These are phyloP conservation scores for Nidularia pulvinata DNA, from an alignment of 768 basidiomycete genomes.

Conservation along the genomic window DNA sequence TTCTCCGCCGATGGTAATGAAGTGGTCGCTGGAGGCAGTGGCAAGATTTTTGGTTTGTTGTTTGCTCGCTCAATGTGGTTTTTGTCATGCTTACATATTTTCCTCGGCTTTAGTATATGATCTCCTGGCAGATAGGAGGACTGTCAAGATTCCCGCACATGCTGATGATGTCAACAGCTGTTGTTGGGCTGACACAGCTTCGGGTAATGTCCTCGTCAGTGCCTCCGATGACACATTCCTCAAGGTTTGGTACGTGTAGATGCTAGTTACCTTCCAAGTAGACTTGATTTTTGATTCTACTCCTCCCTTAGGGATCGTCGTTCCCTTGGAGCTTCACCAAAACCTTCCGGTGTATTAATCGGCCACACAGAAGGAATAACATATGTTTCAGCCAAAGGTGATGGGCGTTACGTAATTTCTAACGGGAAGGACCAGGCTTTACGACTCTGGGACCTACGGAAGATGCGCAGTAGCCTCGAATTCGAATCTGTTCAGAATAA, in stretches of 20 bases:
- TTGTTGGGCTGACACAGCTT: slow-evolving; percentile 93
- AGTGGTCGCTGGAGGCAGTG: slow-evolving; percentile 89
- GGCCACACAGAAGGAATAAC: slow-evolving; percentile 98
- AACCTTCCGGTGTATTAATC: slow-evolving; percentile 91
- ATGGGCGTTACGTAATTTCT: slow-evolving; percentile 93
- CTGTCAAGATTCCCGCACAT: slow-evolving; percentile 88
- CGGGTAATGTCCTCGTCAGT: slow-evolving; percentile 93
- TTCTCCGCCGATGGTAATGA: slow-evolving; percentile 98
- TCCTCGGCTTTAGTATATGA: slow-evolving; percentile 73
- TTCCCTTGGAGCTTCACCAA: slow-evolving; percentile 52
- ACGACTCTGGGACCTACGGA: slow-evolving; percentile 92
- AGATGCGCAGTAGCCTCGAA: slow-evolving; percentile 80
- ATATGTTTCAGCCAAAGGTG: slow-evolving; percentile 93
- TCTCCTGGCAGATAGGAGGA: slow-evolving; percentile 73
- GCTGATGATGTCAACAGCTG: slow-evolving; percentile 92
- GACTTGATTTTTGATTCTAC: background rate
- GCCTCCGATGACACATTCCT: slow-evolving; percentile 94
- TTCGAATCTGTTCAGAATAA: slow-evolving; percentile 51
- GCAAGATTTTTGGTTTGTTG: slow-evolving; percentile 70
- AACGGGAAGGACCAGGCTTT: slow-evolving; percentile 96
- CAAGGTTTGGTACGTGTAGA: slow-evolving; percentile 84
- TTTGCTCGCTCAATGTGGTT: slow-evolving; percentile 7
- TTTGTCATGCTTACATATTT: slow-evolving; percentile 1
- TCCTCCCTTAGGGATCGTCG: slow-evolving; percentile 47
- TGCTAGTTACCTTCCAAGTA: background rate